Evolutionary conservation across 331 rosid species (phyloP).

Genomic region (Rosa hybrid): DNA sequence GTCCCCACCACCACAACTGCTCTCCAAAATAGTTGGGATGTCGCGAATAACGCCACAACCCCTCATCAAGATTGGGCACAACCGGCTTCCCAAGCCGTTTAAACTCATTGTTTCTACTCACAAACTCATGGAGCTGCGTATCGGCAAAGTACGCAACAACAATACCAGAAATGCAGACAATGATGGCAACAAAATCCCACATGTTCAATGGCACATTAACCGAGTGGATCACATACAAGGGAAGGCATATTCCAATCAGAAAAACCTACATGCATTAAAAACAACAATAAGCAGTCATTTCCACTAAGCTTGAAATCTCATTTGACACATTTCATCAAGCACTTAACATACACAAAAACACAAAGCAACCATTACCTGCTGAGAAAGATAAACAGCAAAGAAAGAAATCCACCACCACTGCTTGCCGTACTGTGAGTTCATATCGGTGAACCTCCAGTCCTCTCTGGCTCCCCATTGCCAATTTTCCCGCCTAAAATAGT

Average conservation of each 20-base stretch:
- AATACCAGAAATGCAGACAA: slow-evolving; percentile 57
- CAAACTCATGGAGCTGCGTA: slow-evolving; percentile 70
- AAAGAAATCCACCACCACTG: slow-evolving; percentile 98
- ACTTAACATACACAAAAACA: slow-evolving; percentile 3
- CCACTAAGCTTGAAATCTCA: slow-evolving; percentile 10
- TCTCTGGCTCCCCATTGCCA: slow-evolving; percentile 97
- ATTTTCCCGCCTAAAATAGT: slow-evolving; percentile 79
- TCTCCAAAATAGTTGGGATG: slow-evolving; percentile 95
- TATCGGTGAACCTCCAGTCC: slow-evolving; percentile 91
- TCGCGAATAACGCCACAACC: slow-evolving; percentile 77
- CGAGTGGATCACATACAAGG: slow-evolving; percentile 68
- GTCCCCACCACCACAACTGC: slow-evolving; percentile 98
- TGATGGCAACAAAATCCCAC: slow-evolving; percentile 62
- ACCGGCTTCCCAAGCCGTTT: slow-evolving; percentile 55
- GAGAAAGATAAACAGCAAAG: slow-evolving; percentile 77
- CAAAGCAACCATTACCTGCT: slow-evolving; percentile 55
- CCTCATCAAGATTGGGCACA: slow-evolving; percentile 58
- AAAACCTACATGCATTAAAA: slow-evolving; percentile 53
- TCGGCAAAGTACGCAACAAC: slow-evolving; percentile 75
- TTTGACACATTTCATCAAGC: slow-evolving; percentile 34
- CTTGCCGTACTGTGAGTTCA: slow-evolving; percentile 68
- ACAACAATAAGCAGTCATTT: background rate
- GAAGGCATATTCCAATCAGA: slow-evolving; percentile 68
- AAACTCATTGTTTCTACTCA: slow-evolving; percentile 57
- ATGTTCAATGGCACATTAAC: slow-evolving; percentile 58